A percentile compares a stretch with the other conserved stretches of the same genome.
Evolutionary conservation across 768 basidiomycete genomes (phyloP).

Genomic region (Phylloporus sp.): DNA sequence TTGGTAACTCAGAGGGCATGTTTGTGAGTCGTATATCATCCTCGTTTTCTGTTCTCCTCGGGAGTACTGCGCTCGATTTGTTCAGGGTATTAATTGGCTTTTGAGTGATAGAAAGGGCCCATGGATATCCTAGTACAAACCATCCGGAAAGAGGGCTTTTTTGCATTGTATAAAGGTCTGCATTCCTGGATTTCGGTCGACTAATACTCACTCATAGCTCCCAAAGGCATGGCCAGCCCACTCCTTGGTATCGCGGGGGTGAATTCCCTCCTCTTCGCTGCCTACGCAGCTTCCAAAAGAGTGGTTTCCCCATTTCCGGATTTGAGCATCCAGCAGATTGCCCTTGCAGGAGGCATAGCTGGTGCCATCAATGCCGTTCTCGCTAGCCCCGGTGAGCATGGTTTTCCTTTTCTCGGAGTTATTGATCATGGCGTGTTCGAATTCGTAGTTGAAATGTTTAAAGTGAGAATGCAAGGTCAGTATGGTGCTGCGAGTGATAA

Average conservation of each 20-base stretch:
- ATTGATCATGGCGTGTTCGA: neutral
- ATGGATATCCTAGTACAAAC: conserved; percentile 88
- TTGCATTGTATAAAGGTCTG: conserved; percentile 92
- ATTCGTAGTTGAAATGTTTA: conserved; percentile 89
- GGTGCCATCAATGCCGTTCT: conserved; percentile 88
- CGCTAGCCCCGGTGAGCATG: conserved; percentile 73
- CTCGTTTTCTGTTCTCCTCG: neutral
- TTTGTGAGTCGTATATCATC: conserved; percentile 64
- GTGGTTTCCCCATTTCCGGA: conserved; percentile 87
- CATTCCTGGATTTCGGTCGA: neutral
- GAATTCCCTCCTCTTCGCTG: conserved; percentile 91
- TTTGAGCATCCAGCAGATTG: conserved; percentile 73
- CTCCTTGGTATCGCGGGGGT: conserved; percentile 92
- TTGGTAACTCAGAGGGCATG: conserved; percentile 60
- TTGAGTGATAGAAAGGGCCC: conserved; percentile 69
- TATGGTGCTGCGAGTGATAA: conserved; percentile 82
- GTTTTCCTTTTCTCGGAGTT: neutral
- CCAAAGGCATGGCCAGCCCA: conserved; percentile 93
- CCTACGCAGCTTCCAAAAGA: conserved; percentile 79
- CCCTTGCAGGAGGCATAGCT: conserved; percentile 86
- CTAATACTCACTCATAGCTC: neutral
- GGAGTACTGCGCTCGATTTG: neutral
- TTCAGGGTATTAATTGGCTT: neutral
- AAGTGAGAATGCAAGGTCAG: conserved; percentile 96
- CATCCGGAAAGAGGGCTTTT: conserved; percentile 79